These are phyloP conservation scores for Nakaseomyces uthaithaninus DNA, from an alignment of 1,139 yeast genomes.

Conservation along the genomic window DNA sequence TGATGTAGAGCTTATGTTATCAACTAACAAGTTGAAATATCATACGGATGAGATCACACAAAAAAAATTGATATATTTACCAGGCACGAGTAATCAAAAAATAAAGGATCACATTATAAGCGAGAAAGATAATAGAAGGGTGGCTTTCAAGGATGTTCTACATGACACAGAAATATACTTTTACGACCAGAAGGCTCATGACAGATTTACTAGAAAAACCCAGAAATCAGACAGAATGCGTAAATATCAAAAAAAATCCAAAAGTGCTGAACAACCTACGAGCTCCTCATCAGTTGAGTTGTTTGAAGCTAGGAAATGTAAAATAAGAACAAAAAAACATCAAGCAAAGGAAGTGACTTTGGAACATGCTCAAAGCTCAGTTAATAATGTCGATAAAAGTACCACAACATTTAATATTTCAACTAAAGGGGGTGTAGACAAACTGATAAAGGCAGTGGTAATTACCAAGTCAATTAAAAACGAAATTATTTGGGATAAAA, in stretches of 20 bases:
- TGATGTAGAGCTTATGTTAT: conserved; percentile 25
- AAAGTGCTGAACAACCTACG: background rate
- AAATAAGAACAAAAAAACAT: conserved; percentile 4
- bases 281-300: conserved; percentile 1
- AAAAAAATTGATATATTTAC: conserved; percentile 21
- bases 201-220: conserved; percentile 25
- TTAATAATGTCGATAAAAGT: background rate
- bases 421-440: conserved; percentile 24
- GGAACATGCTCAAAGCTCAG: background rate
- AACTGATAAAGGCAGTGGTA: conserved; percentile 26
- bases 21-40: conserved; percentile 20
- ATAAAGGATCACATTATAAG: conserved; percentile 18
- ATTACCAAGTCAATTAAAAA: conserved; percentile 31
- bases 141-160: conserved; percentile 22
- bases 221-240: conserved; percentile 30
- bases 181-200: conserved; percentile 29
- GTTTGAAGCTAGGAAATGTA: conserved; percentile 7
- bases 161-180: conserved; percentile 30
- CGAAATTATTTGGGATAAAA: conserved; percentile 29
- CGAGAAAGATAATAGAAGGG: conserved; percentile 26
- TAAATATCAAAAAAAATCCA: conserved; percentile 21
- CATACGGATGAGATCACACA: conserved; percentile 18
- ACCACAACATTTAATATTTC: conserved; percentile 16
- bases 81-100: conserved; percentile 18
- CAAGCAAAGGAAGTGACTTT: background rate